Evolutionary conservation across 441 rosid genomes (phyloP), one percentile per base, ranked within the genome.

Genomic region (Adansonia gregorii): DNA sequence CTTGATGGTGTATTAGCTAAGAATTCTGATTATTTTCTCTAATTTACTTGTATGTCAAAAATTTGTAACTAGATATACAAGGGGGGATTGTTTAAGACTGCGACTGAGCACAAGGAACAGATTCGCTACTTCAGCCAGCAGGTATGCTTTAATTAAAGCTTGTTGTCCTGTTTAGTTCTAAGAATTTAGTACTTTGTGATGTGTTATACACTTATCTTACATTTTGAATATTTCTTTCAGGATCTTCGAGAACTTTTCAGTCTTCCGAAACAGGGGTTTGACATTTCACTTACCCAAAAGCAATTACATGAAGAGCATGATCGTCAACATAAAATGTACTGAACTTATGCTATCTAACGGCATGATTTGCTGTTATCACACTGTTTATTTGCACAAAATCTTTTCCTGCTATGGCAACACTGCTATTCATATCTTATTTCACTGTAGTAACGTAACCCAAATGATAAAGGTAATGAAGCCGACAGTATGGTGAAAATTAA

Each of bases 71-170:
- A 95, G 99, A 90, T 95, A 74, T 96, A 76, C 86, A 96, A 96
- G 84, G 98, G 98, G 20, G 94, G 99, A 11, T 81, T 96, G 82
- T 96, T 94, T 81, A 96, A 90, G 88, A 86, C 92, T 79, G 99
- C 98, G 69, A 95, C 98, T 41, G 99, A 95, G 81, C 97, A 90
- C 83, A 96, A 94, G 82, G 99, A 94, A 82, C 99, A 96, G 82
- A 91, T 90, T 76, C 95, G 99, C 70, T 94, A 96, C 80, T 96
- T 96, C 67, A 91, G 97, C 82, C 94, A 96, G 75, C 97, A 91
- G 97, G 99, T 92, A 56, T 20, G 54, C 51, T 49, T 60, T 51
- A 5, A 58, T 24, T 74, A 45, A 41, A 64, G 24, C 5, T 49
- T 79, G 39, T 56, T 79, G 69, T 74, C 11, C 14, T 74, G 58